These are phyloP conservation scores for Alternaria consortialis DNA, from an alignment of 2,329 filamentous ascomycete genomes.

Conservation along the genomic window DNA sequence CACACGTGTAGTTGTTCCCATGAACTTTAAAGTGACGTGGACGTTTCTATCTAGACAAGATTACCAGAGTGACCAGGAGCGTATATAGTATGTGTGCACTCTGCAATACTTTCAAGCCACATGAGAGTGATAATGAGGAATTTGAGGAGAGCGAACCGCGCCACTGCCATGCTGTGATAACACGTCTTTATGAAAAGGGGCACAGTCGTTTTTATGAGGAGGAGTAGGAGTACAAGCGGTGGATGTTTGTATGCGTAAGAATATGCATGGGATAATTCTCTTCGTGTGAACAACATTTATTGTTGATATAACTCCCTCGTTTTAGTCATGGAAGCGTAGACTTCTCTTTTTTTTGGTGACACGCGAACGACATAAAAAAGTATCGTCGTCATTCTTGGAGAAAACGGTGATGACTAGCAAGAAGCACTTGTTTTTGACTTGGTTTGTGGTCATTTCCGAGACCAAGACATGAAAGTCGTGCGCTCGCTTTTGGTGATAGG, in stretches of 20 bases:
- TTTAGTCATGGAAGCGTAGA: no score
- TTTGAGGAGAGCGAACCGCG: no score
- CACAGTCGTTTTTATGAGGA: neutral
- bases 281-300: no score
- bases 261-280: neutral
- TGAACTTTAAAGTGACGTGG: neutral
- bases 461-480: neutral
- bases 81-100: neutral
- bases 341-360: no score
- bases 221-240: neutral
- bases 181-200: no score
- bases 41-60: neutral
- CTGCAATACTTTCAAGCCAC: neutral
- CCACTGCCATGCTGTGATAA: no score
- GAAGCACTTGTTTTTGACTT: neutral
- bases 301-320: no score
- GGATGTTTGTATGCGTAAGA: neutral
- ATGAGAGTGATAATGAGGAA: no score
- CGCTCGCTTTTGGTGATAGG: no score
- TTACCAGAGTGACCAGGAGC: fast-evolving
- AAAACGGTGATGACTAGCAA: neutral
- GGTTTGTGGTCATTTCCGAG: neutral
- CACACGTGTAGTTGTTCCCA: neutral
- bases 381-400: no score
- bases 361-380: no score